Base-by-base conservation (phyloP, 2,329 filamentous ascomycete species). In the Fusarium nanum region DNA sequence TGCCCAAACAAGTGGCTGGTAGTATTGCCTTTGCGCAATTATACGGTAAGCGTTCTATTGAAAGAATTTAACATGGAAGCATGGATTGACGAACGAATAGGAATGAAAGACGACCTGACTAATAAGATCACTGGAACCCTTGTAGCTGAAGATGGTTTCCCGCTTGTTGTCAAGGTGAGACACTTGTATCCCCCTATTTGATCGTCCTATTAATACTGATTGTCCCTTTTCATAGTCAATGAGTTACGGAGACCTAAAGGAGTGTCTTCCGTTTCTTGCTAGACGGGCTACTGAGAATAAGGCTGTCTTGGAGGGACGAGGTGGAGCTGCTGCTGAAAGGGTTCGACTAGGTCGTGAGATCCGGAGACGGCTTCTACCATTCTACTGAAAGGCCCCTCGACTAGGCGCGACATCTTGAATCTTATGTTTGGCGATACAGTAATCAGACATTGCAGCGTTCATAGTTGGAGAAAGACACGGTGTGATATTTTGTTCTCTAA, bases 201-300 rank as follows among this genome's bases (percentile, higher is more conserved):
- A 14, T 34, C 32, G 32, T 34, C 32, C 32, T 18, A 6, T 6
- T 34, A 18, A 34, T 34, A 34, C 9, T 18, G 14, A 18, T 34
- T 34, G 7, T 34, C 13, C 32, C 7, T 34, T 7, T 18, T 34
- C 12, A 16, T 13, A 34, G 58, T 70, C 66, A 3, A 70, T 71
- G 66, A 71, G 60, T n/a, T 71, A 71, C 11, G 66, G 68, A 2
- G 66, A 70, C 20, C 44, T 71, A 37, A 71, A 67, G 45, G 68
- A 71, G 28, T 64, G 66, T 42, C 22, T 69, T 5, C 66, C 59
- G 1, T 71, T 70, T 32, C 20, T 71, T 4, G 68, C 63, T 12
- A 50, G 68, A 34, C 41, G 68, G 22, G 66, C 66, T 3, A 67
- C 53, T 7, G 66, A 71, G 49, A 71, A 71, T 20, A 71, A 71